Evolutionary conservation across 768 basidiomycete species (phyloP), one percentile per base, ranked within the genome.

Genomic region (Pleurotus citrinopileatus): DNA sequence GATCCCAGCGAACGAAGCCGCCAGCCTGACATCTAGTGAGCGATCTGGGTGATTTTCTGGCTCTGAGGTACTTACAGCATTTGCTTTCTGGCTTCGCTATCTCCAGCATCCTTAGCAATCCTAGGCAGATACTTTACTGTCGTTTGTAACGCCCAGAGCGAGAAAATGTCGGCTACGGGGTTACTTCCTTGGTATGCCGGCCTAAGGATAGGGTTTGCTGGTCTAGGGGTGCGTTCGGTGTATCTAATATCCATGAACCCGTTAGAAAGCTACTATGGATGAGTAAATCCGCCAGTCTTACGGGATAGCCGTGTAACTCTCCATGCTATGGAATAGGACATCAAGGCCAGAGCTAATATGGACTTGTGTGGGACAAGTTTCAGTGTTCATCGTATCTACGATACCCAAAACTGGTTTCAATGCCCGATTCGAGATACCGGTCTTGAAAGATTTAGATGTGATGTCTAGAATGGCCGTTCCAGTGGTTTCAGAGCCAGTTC

Each of bases 341-440:
- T 98, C 96, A 42, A 98, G 78, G 2, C 96, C 96, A n/a, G 94
- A 81, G 57, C 90, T 91, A 61, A 98, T 94, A 63, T 97, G 93
- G 8, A 98, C 87, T 48, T 87, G 86, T n/a, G 84, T 86, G 2
- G 96, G 91, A 67, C 96, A 98, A 4, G 83, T 84, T 58, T 90
- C 89, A 1, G 95, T 98, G 73, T 96, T 97, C 59, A 84, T 77
- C 1, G 93, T 89, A 64, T 98, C 96, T 26, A 86, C 84, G 59
- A 94, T 83, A 26, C 92, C 96, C 20, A 98, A 77, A 1, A 86
- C 79, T 0, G 96, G 96, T 58, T 95, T 93, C 71, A 98, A 72
- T 3, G 94, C 92, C 32, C 95, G 84, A 64, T 80, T 94, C 0
- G 96, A 89, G 60, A 98, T 98, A 40, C 96, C 96, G 12, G 96